Base-by-base conservation (phyloP, 1,284 basidiomycete species). In the Xerocomus cyaneibrunnescens region DNA sequence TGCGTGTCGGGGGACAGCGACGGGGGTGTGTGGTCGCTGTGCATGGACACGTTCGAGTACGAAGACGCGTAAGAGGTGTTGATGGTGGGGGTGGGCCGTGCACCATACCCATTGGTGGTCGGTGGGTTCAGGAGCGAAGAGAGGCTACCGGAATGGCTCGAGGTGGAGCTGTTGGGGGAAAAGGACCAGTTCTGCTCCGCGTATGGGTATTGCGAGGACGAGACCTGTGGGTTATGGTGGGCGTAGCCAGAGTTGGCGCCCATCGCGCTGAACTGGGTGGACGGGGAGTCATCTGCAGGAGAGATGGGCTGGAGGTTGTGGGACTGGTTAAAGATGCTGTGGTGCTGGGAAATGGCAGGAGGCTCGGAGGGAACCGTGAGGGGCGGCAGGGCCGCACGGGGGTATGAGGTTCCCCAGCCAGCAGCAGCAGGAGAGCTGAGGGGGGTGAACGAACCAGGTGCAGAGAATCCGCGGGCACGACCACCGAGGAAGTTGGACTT, bases 291-390 rank as follows among this genome's bases (percentile, higher is more conserved):
- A 50, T 87, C 86, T 42, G 79, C 72, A 7, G 84, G 82, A 34
- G 81, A 81, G 57, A 85, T 78, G 21, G 83, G 78, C 62, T 87
- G 84, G 35, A 84, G 74, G 46, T 74, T 75, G 67, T 84, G 85
- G 19, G 81, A 78, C 56, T 78, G 75, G 61, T 68, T 64, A 60
- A 86, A 86, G 57, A 86, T 73, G 64, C 62, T 60, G 51, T 68
- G 73, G 60, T 76, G 76, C 61, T 83, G 78, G 2, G 80, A 76
- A 48, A 84, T 67, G 50, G 80, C 72, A 13, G 83, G 76, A 19
- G 85, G 76, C 50, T 88, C 85, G 25, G 84, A 83, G 37, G 89
- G 89, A 36, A 91, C 87, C 44, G 83, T 89, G 49, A 92, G 78
- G n/a, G 89, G 89, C 22, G 89, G 89, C 43, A 92, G 75, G 36